Base-by-base conservation (phyloP, 306 rosid genomes). In the Vigna radiata region DNA sequence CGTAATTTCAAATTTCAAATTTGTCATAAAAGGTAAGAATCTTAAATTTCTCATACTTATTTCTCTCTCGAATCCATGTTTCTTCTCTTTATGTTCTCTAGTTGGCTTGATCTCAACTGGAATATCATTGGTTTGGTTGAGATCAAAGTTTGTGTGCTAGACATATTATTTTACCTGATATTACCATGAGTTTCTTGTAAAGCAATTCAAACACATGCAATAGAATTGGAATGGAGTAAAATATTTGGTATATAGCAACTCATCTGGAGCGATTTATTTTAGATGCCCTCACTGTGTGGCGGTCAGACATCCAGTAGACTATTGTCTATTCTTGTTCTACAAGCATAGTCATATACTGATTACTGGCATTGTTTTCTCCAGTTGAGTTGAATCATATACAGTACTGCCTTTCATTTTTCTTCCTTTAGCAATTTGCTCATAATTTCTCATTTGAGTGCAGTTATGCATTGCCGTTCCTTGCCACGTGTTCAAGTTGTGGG, bases 381-480 rank as follows among this genome's bases (percentile, higher is more conserved):
- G 27, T 47, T 48, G 73, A 81, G 19, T 84, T 48, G 63, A 77
- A 19, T 84, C 48, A 65, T 76, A 49, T 80, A 14, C 63, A 49
- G 41, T 71, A 62, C 17, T 8, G 47, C 73, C 49, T 68, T 53
- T 49, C 9, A 36, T 15, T 37, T 55, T 73, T 64, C 47, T 63
- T 27, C 65, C 64, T 52, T 63, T 31, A 29, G 17, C 75, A 73
- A 53, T 50, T 70, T 33, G 39, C 68, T 77, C 76, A 70, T 66
- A 67, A 56, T 76, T 68, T 56, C 52, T 73, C 29, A 70, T 70
- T 39, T 37, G 25, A 75, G 29, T 86, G 81, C 90, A 95, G 98
- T 72, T 95, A 14, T 95, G 97, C 87, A 90, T 95, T 70, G 98
- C 96, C 47, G 93, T 95, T 88, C 98, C 98, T 62, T 95, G 97